Evolutionary conservation across 257 asterid genomes (phyloP), one percentile per base, ranked within the genome.

Genomic region (Primulina huaijiensis): DNA sequence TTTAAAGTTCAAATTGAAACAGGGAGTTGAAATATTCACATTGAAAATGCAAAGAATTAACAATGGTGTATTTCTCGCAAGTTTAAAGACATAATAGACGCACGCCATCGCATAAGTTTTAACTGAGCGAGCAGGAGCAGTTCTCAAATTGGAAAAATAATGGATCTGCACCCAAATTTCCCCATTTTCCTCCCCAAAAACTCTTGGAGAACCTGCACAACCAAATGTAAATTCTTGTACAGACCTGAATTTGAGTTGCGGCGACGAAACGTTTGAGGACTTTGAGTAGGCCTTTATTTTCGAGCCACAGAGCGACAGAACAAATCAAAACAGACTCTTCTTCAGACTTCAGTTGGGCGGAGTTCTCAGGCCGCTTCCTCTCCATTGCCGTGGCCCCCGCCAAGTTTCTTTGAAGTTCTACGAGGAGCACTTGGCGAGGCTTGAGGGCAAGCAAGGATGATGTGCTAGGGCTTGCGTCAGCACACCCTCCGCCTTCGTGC

Each of bases 341-440:
- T n/a, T 85, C 78, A 17, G 85, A 62, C 69, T 74, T 78, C 74
- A 76, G 40, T 52, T 67, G 65, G 50, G 68, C 10, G 62, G 38
- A 30, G 17, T 30, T 59, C 57, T 29, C 73, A 25, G 73, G 7
- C 35, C 8, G 38, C n/a, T 31, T 60, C 35, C 57, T 76, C 72
- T 73, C 81, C 87, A 81, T 83, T 55, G 72, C 55, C 4, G 62
- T 11, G 52, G 69, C 27, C 25, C 21, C 23, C 50, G 73, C 34
- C n/a, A 5, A 57, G 43, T 35, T 76, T 63, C 76, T 77, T 46
- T 40, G 78, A 70, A 74, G 75, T 43, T 81, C 78, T 16, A 67
- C 65, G n/a, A 85, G 84, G 46, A 79, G 68, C 69, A 83, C 72
- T 69, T 80, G 89, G 62, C 86, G 85, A 50, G 89, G 91, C 73